Base-by-base conservation (phyloP, 148 eudicot species). In the Cornus suecica region DNA sequence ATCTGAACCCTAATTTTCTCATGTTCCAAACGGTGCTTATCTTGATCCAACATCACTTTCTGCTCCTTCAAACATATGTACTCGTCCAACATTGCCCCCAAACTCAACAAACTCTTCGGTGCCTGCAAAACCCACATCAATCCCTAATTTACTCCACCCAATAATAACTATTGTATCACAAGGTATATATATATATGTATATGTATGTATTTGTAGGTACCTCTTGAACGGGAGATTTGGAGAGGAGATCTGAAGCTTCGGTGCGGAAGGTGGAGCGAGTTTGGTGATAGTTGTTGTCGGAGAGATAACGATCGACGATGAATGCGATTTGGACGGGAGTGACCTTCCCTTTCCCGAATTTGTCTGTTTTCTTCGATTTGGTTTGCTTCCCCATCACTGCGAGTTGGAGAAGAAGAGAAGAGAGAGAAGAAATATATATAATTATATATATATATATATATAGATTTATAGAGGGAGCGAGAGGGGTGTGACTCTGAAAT, bases 321-420 rank as follows among this genome's bases (percentile, higher is more conserved):
- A 90, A 91, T 8, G 98, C 98, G 25, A 94, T 86, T 77, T 94
- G 98, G 28, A 85, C 79, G 0, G 97, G 89, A 0, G 97, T 94
- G 0, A 94, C 87, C 72, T 88, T 87, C 10, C 94, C 94, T 32
- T 81, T 90, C 0, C 93, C 97, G 1, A 86, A 66, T 22, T 70
- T 70, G n/a, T 82, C 83, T 52, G 78, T 5, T 65, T 78, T 86
- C 63, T 41, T 79, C 24, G 82, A 18, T 28, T 72, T 87, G 61
- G 73, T 81, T 74, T 65, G 90, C 72, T 82, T 86, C 20, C 79
- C 91, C 96, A 87, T 89, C 76, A 65, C 73, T 64, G 3, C 25
- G 24, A 23, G 45, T 23, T 41, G 20, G 9, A 22, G 9, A 5
- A 32, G 72, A 68, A 77, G 67, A 63, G 67, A 24, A 52, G 22